Percentiles rank a stretch among this genome's conserved stretches.
phyloP scores from a whole-genome alignment of 1,139 yeast species.

The Suhomyces anneliseae region DNA sequence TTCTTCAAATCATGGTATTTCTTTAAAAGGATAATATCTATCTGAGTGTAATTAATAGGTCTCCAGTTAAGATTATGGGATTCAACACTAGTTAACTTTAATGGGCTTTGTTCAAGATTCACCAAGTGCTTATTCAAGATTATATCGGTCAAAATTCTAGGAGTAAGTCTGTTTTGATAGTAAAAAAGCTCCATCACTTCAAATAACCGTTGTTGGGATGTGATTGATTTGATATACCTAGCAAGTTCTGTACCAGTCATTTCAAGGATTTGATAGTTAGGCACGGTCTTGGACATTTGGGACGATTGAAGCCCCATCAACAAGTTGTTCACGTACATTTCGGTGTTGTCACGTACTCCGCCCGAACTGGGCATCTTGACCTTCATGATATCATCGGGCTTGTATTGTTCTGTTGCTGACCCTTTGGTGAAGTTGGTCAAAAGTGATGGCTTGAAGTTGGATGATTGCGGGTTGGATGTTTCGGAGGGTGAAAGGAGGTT shows the following conservation, averaged over 20 bases:
- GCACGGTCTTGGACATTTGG: slow-evolving; percentile 3
- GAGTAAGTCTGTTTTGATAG: slow-evolving; percentile 27
- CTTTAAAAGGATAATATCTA: slow-evolving; percentile 34
- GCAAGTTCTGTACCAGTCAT: slow-evolving; percentile 22
- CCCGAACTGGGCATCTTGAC: slow-evolving; percentile 11
- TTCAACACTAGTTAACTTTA: slow-evolving; percentile 11
- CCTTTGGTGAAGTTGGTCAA: slow-evolving; percentile 34
- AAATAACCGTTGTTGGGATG: slow-evolving; percentile 26
- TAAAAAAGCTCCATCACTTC: slow-evolving; percentile 29
- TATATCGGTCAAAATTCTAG: slow-evolving; percentile 27
- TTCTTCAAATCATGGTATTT: slow-evolving; percentile 35
- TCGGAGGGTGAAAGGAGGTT: slow-evolving; percentile 34
- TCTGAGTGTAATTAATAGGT: slow-evolving; percentile 19
- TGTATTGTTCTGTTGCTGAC: slow-evolving; percentile 30
- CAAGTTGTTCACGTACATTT: slow-evolving; percentile 20
- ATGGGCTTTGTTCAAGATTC: slow-evolving; percentile 25
- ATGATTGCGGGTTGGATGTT: slow-evolving; percentile 3
- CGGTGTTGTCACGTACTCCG: slow-evolving; percentile 12
- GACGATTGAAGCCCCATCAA: slow-evolving; percentile 22
- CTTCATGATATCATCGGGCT: slow-evolving; percentile 15
- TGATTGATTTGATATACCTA: slow-evolving; percentile 22
- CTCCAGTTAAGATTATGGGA: slow-evolving; percentile 17
- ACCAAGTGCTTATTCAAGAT: slow-evolving; percentile 29
- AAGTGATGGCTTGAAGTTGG: slow-evolving; percentile 38
- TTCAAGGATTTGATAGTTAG: slow-evolving; percentile 13